Base-by-base conservation (phyloP, 2,329 filamentous ascomycete genomes). In the Albifimbria verrucaria region DNA sequence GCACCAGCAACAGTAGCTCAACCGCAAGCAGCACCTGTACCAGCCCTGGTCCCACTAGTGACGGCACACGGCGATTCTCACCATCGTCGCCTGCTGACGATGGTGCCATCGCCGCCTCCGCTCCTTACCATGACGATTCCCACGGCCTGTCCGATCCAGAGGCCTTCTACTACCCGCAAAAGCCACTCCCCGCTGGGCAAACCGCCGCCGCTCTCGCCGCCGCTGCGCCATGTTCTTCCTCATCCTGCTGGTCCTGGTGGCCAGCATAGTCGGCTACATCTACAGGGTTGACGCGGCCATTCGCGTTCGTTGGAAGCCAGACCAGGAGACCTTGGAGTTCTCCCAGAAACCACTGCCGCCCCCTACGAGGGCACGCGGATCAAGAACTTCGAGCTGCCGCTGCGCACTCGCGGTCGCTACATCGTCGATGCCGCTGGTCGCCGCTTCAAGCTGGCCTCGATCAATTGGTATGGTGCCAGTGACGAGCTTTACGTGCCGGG, bases 381-480 rank as follows among this genome's bases (percentile, higher is more conserved):
- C 54, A 52, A 69, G 18, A 69, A 70, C 23, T 86, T 81, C 66
- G 64, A 69, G 45, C 74, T 87, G 43, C 85, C 85, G 17, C 71
- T 89, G 42, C 77, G 75, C 49, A 84, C 86, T 2, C 67, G 69
- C 24, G 85, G 86, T 6, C 78, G 85, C 43, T 65, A 86, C 57
- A 76, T 89, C 24, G 75, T 88, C 50, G 85, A 88, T 68, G 69
- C 75, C 9, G 62, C 71, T 2, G 81, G 78, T 39, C 73, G 76
- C 25, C 77, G 83, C 25, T 82, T 85, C 68, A 86, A 85, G 70
- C 74, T 89, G 7, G 71, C 81, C 18, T 85, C 81, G 20, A 74
- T 88, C 62, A 89, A 89, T 69, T 89, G 86, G 86, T 89, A 89
- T 64, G 86, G 86, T 28, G 85, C 80, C 3, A 87, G 83, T 63